These are phyloP conservation scores for Wickerhamiella alocasiicola DNA, from an alignment of 805 yeast genomes.

Conservation along the genomic window DNA sequence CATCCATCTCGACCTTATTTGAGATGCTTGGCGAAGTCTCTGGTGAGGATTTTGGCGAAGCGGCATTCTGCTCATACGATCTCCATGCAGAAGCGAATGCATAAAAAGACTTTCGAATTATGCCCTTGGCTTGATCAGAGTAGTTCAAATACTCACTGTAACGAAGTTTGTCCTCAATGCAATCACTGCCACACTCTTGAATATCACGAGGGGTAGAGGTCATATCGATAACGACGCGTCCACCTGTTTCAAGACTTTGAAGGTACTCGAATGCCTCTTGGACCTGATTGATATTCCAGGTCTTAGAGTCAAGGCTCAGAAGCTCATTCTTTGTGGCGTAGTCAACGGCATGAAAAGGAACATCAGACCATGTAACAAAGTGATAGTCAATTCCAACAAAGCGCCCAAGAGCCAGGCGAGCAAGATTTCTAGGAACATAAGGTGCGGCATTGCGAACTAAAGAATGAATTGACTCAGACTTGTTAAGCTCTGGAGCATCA, in stretches of 20 bases:
- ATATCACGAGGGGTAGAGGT: slow-evolving; percentile 3
- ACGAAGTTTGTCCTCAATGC: slow-evolving; percentile 1
- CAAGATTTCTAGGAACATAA: slow-evolving; percentile 19
- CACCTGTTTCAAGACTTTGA: background rate
- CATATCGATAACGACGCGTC: slow-evolving; percentile 8
- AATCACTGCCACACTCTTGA: slow-evolving; percentile 7
- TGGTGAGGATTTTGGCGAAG: too few species aligned
- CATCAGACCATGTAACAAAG: slow-evolving; percentile 11
- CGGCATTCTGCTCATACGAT: too few species aligned
- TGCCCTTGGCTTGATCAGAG: background rate
- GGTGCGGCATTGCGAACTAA: slow-evolving; percentile 6
- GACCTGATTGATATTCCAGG: slow-evolving; percentile 2
- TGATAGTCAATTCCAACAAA: slow-evolving; percentile 26
- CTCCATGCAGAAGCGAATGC: background rate
- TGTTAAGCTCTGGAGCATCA: slow-evolving; percentile 27
- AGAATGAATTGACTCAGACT: slow-evolving; percentile 1
- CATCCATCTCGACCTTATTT: too few species aligned
- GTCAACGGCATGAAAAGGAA: slow-evolving; percentile 3
- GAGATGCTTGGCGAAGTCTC: too few species aligned
- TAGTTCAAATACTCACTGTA: slow-evolving; percentile 1
- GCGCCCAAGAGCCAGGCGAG: slow-evolving; percentile 24
- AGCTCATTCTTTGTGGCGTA: background rate
- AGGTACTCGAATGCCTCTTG: slow-evolving; percentile 1
- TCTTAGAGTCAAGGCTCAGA: background rate
- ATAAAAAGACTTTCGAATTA: too few species aligned